These are phyloP conservation scores for Astragalus membranaceus DNA, from an alignment of 306 rosid species.

Conservation along the genomic window DNA sequence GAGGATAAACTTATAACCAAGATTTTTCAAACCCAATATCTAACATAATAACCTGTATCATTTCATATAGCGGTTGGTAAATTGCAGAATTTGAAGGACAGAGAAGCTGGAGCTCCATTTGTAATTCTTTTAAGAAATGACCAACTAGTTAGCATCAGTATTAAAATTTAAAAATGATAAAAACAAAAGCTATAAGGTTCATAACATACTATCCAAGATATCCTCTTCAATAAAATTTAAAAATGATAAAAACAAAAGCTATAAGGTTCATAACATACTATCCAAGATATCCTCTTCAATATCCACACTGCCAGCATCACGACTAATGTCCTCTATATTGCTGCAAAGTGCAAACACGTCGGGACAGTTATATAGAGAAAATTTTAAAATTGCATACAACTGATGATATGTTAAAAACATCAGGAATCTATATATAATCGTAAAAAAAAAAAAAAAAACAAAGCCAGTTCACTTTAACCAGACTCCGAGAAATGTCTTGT, in stretches of 20 bases:
- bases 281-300: slow-evolving; percentile 70
- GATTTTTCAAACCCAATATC: slow-evolving; percentile 22
- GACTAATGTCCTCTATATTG: slow-evolving; percentile 91
- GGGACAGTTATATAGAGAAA: slow-evolving; percentile 9
- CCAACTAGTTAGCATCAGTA: slow-evolving; percentile 24
- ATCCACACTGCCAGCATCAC: slow-evolving; percentile 89
- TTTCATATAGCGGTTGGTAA: slow-evolving; percentile 80
- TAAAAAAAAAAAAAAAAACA: not conserved
- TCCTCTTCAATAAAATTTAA: slow-evolving; percentile 31
- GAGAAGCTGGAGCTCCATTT: slow-evolving; percentile 67
- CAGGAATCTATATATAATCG: not conserved
- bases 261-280: slow-evolving; percentile 52
- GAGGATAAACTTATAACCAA: not conserved
- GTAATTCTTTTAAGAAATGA: slow-evolving; percentile 54
- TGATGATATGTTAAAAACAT: not conserved
- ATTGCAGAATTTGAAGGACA: slow-evolving; percentile 44
- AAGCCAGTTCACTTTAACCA: not conserved
- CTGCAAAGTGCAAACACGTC: slow-evolving; percentile 49
- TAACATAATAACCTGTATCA: slow-evolving; percentile 59
- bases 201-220: slow-evolving; percentile 64
- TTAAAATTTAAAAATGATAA: not conserved
- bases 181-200: slow-evolving; percentile 20
- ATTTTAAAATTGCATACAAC: slow-evolving; percentile 1
- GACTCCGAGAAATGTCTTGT: not conserved
- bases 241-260: slow-evolving; percentile 8